Evolutionary conservation across 306 rosid species (phyloP).

Genomic region (Medicago arabica): DNA sequence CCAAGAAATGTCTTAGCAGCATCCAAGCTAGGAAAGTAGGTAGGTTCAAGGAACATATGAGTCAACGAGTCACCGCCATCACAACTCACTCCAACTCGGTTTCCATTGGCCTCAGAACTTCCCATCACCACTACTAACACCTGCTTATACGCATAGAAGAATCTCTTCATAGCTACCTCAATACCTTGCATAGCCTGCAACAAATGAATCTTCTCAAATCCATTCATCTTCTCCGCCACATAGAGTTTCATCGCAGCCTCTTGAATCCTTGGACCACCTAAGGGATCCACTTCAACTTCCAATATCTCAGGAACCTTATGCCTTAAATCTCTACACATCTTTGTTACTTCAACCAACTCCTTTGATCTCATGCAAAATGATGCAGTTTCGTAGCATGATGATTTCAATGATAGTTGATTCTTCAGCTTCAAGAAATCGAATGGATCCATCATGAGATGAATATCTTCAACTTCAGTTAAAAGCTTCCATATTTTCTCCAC

Average conservation of each 20-base stretch:
- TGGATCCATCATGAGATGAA: conserved; percentile 84
- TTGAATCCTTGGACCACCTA: conserved; percentile 88
- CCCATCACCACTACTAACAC: conserved; percentile 76
- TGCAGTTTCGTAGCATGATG: conserved; percentile 45
- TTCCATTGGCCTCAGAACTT: conserved; percentile 77
- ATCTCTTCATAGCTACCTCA: conserved; percentile 77
- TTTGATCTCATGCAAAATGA: conserved; percentile 79
- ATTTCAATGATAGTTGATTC: conserved; percentile 54
- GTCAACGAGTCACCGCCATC: conserved; percentile 77
- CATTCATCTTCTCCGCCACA: conserved; percentile 48
- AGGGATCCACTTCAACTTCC: conserved; percentile 82
- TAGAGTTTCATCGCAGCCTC: conserved; percentile 90
- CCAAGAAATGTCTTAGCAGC: conserved; percentile 93
- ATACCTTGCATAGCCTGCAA: conserved; percentile 78
- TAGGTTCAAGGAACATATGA: conserved; percentile 77
- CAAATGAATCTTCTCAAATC: conserved; percentile 63
- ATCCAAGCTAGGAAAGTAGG: conserved; percentile 91
- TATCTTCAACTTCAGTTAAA: conserved; percentile 69
- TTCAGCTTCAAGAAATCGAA: conserved; percentile 74
- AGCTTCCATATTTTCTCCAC: conserved; percentile 91
- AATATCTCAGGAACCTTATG: conserved; percentile 73
- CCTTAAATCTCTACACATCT: conserved; percentile 69
- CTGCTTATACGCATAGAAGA: conserved; percentile 81
- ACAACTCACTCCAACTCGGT: conserved; percentile 62
- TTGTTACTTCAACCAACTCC: conserved; percentile 66